Evolutionary conservation across 768 basidiomycete species (phyloP).

Genomic region (Pleurotus ostreatus): DNA sequence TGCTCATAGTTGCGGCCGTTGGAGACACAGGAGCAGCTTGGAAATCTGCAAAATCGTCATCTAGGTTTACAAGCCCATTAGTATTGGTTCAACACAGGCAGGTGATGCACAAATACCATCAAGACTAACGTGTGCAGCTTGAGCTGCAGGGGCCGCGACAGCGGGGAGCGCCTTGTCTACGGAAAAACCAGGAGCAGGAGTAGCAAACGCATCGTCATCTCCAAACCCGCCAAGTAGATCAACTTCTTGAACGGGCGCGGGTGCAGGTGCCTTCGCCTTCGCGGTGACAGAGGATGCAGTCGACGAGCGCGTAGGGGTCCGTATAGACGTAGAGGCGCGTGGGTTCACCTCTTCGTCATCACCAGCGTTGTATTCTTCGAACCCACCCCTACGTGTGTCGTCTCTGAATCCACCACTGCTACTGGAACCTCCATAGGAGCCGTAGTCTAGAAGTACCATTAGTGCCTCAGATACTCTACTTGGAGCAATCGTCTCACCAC

Average conservation of each 20-base stretch:
- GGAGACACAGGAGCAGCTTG: slow-evolving; percentile 57
- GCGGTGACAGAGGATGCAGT: slow-evolving; percentile 15
- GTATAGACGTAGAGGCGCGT: slow-evolving; percentile 31
- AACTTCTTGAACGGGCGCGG: slow-evolving; percentile 45
- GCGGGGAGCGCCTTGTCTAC: slow-evolving; percentile 55
- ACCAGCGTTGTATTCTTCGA: slow-evolving; percentile 96
- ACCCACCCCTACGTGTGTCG: slow-evolving; percentile 49
- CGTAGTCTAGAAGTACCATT: slow-evolving; percentile 20
- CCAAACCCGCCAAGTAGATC: slow-evolving; percentile 78
- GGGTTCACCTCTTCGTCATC: slow-evolving; percentile 62
- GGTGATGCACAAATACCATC: slow-evolving; percentile 32
- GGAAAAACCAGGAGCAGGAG: slow-evolving; percentile 26
- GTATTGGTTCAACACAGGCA: no score
- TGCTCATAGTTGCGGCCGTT: slow-evolving; percentile 13
- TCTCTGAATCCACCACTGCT: slow-evolving; percentile 52
- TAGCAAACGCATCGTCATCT: slow-evolving; percentile 46
- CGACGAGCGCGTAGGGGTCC: slow-evolving; percentile 27
- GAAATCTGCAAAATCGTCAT: slow-evolving; percentile 87
- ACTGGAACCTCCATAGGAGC: slow-evolving; percentile 33
- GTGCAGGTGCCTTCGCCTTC: slow-evolving; percentile 32
- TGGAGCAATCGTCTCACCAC: background rate
- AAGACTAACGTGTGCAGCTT: slow-evolving; percentile 26
- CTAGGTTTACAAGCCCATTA: slow-evolving; percentile 21
- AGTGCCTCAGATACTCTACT: slow-evolving; percentile 16
- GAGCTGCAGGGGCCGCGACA: slow-evolving; percentile 20